Evolutionary conservation across 371 early-diverging fungal species (phyloP).

Genomic region (Mortierella sp.): DNA sequence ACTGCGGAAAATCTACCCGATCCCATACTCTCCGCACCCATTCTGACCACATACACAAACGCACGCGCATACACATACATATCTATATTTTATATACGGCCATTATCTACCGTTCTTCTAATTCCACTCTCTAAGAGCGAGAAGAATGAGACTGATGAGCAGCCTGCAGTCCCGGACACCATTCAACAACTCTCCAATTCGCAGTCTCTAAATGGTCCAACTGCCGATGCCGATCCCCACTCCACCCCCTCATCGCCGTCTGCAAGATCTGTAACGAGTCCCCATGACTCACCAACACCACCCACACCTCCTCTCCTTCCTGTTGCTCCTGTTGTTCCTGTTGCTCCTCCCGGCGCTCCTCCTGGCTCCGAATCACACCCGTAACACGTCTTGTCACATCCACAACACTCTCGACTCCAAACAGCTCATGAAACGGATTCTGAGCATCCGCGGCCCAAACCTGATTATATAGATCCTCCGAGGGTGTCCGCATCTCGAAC

Average conservation of each 20-base stretch:
- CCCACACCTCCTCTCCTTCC: constrained; percentile 15
- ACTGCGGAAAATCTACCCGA: background rate
- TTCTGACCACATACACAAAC: background rate
- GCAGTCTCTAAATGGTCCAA: constrained; percentile 43
- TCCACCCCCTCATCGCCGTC: constrained; percentile 52
- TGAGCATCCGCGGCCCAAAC: constrained; percentile 39
- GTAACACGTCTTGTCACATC: constrained; percentile 36
- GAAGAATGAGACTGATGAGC: constrained; percentile 13
- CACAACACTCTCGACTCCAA: constrained; percentile 44
- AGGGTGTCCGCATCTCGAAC: constrained; percentile 44
- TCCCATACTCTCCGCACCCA: background rate
- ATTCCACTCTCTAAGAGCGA: background rate
- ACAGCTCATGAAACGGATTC: constrained; percentile 30
- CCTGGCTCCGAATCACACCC: constrained; percentile 20
- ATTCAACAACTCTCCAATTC: constrained; percentile 39
- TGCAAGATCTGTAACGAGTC: constrained; percentile 54
- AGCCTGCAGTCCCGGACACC: constrained; percentile 30
- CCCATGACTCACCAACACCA: constrained; percentile 52
- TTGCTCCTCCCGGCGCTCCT: background rate
- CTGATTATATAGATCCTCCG: constrained; percentile 28
- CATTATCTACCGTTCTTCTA: background rate
- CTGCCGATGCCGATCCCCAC: constrained; percentile 47
- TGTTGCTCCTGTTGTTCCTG: too few relatives aligned
- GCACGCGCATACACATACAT: background rate
- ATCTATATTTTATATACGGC: background rate